Evolutionary conservation across 202 grass and related monocot genomes (phyloP).

Genomic region (Miscanthus sacchariflorus): DNA sequence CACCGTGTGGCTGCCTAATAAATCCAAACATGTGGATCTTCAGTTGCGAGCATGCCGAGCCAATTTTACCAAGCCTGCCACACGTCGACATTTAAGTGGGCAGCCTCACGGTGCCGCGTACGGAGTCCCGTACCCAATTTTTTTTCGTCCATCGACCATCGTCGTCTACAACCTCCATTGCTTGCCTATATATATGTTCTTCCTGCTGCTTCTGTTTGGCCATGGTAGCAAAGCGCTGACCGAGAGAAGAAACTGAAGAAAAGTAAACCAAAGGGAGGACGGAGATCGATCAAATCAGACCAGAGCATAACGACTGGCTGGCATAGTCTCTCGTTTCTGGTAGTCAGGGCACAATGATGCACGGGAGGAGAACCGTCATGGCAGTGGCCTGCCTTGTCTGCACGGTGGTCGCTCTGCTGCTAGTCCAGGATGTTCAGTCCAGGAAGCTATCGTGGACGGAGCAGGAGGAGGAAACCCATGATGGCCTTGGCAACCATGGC

Average conservation of each 20-base stretch:
- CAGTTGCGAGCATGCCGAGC: too few relatives aligned
- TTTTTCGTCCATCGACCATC: neutral
- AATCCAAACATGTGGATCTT: too few relatives aligned
- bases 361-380: neutral
- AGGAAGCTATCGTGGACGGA: neutral
- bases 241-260: neutral
- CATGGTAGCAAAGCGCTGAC: neutral
- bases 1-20: too few relatives aligned
- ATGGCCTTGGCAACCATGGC: neutral
- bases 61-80: too few relatives aligned
- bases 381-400: neutral
- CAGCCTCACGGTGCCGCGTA: too few relatives aligned
- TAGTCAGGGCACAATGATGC: neutral
- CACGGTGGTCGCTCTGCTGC: neutral
- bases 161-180: neutral
- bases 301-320: neutral
- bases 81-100: too few relatives aligned
- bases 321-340: neutral
- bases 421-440: conserved; percentile 1
- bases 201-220: neutral
- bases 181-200: neutral
- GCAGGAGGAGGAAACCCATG: neutral
- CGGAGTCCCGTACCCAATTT: too few relatives aligned
- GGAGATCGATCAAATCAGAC: neutral
- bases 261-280: neutral